phyloP scores from a whole-genome alignment of 1,139 yeast species.

The Yamadazyma blattariae region DNA sequence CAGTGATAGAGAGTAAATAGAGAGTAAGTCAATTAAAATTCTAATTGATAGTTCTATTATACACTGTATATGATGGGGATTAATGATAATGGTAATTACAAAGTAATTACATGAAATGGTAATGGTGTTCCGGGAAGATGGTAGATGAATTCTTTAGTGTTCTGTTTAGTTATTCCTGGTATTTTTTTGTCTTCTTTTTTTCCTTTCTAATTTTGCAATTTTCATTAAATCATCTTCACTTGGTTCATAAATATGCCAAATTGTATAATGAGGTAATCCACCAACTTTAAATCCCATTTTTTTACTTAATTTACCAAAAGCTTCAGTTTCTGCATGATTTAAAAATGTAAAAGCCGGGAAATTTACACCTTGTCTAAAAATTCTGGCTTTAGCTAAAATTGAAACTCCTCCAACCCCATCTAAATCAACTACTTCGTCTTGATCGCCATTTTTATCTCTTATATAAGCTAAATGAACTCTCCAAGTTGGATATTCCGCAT shows the following conservation, averaged over 20 bases:
- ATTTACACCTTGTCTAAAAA: conserved; percentile 80
- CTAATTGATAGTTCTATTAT: too few species aligned
- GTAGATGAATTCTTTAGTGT: too few species aligned
- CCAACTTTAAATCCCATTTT: conserved; percentile 78
- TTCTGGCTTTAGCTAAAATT: conserved; percentile 74
- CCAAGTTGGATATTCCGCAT: conserved; percentile 88
- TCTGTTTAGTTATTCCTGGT: conserved; percentile 5
- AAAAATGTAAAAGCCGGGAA: conserved; percentile 88
- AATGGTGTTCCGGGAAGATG: background rate
- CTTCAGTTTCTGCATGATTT: conserved; percentile 92
- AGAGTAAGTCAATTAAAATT: too few species aligned
- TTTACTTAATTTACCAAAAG: conserved; percentile 84
- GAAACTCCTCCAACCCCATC: conserved; percentile 95
- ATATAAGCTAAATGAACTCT: conserved; percentile 78
- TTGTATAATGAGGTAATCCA: conserved; percentile 85
- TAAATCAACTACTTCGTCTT: conserved; percentile 63
- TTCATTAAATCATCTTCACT: conserved; percentile 85
- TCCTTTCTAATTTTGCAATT: conserved; percentile 70
- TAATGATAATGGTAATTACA: too few species aligned
- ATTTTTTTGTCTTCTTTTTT: conserved; percentile 48
- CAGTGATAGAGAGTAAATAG: too few species aligned
- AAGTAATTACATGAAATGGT: too few species aligned
- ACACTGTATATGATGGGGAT: too few species aligned
- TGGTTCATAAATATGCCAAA: conserved; percentile 88
- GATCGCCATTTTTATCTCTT: conserved; percentile 62